Base-by-base conservation (phyloP, 257 asterid genomes). In the Solanum pimpinellifolium region DNA sequence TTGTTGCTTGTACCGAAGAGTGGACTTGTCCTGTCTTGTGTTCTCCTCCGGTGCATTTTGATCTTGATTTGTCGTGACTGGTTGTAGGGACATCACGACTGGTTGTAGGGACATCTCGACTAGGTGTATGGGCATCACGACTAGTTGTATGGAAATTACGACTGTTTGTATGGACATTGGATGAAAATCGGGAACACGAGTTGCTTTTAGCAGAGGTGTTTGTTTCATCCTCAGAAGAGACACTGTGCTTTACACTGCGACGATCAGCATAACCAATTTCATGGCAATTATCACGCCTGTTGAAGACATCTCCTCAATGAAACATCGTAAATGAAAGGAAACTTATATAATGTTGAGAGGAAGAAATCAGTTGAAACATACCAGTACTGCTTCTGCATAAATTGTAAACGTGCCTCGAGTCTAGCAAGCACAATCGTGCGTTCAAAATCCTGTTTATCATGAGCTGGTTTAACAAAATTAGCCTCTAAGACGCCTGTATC, bases 381-480 rank as follows among this genome's bases (percentile, higher is more conserved):
- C 87, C 87, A 85, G 33, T 85, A 85, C 66, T 85, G 65, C 83
- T 49, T 85, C 72, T 85, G 87, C 68, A 85, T 85, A 62, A n/a
- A 12, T 46, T 11, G 83, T 59, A 85, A 70, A 70, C 87, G 87
- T 14, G 65, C 81, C 52, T 85, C 83, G 11, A 85, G 87, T 85
- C 87, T 85, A 69, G 87, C 44, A 20, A 85, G 87, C 46, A 85
- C 73, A 42, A 85, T 49, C 8, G 87, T 85, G 29, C 83, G 83
- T 23, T 85, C 87, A 72, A 85, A 85, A 6, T 83, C 83, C 72
- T 85, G 83, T 72, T 85, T 85, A 85, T 85, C 87, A 47, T 85
- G 87, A 47, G 87, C 87, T 31, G 87, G 83, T 39, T 85, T 47
- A 13, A 85, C 81, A 42, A 85, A 85, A 72, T 85, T 85, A 49